Conservation (phyloP, 1,284 basidiomycete genomes). For the Sanghuangporus baumii region DNA sequence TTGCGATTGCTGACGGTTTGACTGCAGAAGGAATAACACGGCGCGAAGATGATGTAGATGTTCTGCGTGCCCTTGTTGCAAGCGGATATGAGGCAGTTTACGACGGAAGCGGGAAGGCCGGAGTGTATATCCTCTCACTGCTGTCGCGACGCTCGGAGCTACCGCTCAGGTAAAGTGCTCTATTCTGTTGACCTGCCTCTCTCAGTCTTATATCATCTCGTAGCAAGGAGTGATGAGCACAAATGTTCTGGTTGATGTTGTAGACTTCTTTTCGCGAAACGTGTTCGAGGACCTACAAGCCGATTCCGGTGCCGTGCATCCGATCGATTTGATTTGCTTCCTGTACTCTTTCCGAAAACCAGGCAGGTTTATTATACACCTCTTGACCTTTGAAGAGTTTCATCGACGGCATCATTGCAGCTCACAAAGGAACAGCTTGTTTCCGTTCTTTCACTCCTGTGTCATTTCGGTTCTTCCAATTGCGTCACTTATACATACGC, state of each 20-base stretch:
- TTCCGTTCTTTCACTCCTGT: no score
- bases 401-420: no score
- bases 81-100: constrained; percentile 83
- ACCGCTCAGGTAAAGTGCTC: constrained; percentile 57
- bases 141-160: no score
- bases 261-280: constrained; percentile 93
- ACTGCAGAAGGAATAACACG: no score
- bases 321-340: constrained; percentile 93
- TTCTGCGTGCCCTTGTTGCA: constrained; percentile 77
- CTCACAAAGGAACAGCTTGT: no score
- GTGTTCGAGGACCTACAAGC: constrained; percentile 87
- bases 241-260: constrained; percentile 89
- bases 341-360: constrained; percentile 93
- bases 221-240: constrained; percentile 91
- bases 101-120: constrained; percentile 96
- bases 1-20: no score
- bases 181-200: neutral
- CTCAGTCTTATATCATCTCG: neutral
- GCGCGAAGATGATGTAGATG: constrained; percentile 84
- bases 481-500: no score
- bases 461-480: no score
- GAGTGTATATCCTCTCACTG: constrained; percentile 91
- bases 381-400: no score
- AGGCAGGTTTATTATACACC: no score
- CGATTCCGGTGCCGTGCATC: constrained; percentile 62